Percentiles rank a stretch among this genome's conserved stretches.
Evolutionary conservation across 2,329 filamentous ascomycete species (phyloP).

Genomic region (Pseudocercospora cruenta): DNA sequence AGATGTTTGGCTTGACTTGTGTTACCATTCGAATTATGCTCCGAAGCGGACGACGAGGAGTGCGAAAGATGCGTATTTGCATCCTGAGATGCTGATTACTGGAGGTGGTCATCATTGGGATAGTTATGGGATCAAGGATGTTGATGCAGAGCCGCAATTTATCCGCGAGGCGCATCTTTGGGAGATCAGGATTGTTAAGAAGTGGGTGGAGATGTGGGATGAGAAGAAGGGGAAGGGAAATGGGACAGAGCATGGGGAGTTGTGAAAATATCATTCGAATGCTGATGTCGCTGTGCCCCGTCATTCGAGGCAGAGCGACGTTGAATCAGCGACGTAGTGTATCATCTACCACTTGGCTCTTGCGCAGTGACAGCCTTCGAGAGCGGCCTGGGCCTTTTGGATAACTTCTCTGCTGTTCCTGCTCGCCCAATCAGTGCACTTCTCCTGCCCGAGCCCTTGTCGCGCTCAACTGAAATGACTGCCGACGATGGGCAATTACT

Average conservation of each 20-base stretch:
- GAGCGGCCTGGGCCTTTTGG: no score
- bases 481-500: no score
- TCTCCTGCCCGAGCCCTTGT: no score
- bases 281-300: no score
- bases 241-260: background rate
- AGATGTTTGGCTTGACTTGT: constrained; percentile 58
- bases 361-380: no score
- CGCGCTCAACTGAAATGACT: no score
- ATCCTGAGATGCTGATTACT: constrained; percentile 55
- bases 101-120: constrained; percentile 54
- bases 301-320: no score
- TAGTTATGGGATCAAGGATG: constrained; percentile 50
- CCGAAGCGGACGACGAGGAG: constrained; percentile 29
- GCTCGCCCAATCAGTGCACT: no score
- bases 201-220: constrained; percentile 58
- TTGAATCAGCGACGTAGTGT: no score
- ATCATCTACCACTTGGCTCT: no score
- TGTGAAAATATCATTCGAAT: background rate
- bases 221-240: constrained; percentile 9
- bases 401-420: no score
- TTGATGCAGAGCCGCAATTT: constrained; percentile 62
- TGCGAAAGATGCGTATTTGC: constrained; percentile 43
- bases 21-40: constrained; percentile 54
- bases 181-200: constrained; percentile 64
- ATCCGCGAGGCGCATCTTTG: constrained; percentile 64